Base-by-base conservation (phyloP, 768 basidiomycete species). In the Cystobasidium tubakii region DNA sequence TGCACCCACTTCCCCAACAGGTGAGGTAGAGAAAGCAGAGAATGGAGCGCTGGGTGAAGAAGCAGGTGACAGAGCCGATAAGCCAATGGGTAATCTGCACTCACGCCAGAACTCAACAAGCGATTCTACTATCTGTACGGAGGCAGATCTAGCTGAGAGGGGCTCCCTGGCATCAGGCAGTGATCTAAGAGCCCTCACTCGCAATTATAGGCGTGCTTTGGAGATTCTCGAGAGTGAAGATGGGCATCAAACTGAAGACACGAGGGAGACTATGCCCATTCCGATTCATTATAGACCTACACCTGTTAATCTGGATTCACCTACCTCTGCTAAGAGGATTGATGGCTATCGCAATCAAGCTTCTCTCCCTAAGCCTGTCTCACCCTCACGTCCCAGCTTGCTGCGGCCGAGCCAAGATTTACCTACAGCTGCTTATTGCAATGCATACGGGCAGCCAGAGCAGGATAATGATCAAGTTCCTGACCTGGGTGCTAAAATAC, bases 101-200 rank as follows among this genome's bases (percentile, higher is more conserved):
- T 60, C 57, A 6, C 25, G 57, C 4, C 57, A 60, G 21, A 29
- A 60, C 23, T 60, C 57, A 6, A 34, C 33, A 31, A 3, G 12
- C 7, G 12, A 27, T 12, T 60, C 57, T 10, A 21, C 33, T 2
- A 60, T 34, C 6, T 12, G 2, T 25, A 31, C 21, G 21, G 57
- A 60, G 4, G 29, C 10, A 2, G 57, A 60, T 27, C 57, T 60
- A 25, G 57, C 57, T 29, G 57, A 60, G 21, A 6, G 17, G 2
- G 57, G 57, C 29, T 60, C 57, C 13, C 21, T 60, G 15, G 57
- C 57, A 2, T 60, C 53, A 4, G 69, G 55, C 25, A 42, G 36
- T 39, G 69, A 71, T 23, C 34, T 71, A 13, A 4, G 69, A n/a
- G 69, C 69, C 9, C 55, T 71, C 12, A 71, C 69, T 4, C 54